phyloP scores from a whole-genome alignment of 2,329 filamentous ascomycete species.

The Verticillium klebahnii region DNA sequence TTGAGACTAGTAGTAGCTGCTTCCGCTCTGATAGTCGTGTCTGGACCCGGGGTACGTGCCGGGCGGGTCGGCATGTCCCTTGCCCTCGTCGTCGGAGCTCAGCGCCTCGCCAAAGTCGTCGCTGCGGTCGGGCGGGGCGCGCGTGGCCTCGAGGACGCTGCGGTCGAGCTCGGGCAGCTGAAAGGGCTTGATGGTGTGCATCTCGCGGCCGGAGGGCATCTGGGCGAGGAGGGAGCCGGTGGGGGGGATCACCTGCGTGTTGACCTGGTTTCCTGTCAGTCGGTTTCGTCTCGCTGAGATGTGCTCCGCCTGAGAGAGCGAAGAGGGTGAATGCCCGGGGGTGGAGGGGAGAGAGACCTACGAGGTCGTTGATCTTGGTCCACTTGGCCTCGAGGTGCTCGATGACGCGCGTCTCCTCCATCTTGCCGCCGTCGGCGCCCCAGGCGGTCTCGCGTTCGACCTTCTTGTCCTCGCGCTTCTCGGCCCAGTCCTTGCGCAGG shows the following conservation, averaged over 20 bases:
- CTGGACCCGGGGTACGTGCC: conserved; percentile 48
- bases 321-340: background rate
- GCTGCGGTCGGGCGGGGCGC: conserved; percentile 42
- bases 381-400: conserved; percentile 87
- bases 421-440: conserved; percentile 78
- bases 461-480: conserved; percentile 73
- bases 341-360: conserved; percentile 34
- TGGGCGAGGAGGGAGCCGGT: conserved; percentile 66
- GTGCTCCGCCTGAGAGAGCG: background rate
- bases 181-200: conserved; percentile 68
- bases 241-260: conserved; percentile 72
- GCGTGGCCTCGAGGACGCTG: conserved; percentile 59
- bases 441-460: conserved; percentile 69
- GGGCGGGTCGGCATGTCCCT: conserved; percentile 24
- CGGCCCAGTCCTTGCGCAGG: conserved; percentile 69
- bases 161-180: conserved; percentile 60
- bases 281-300: background rate
- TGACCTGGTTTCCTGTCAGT: conserved; percentile 50
- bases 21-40: conserved; percentile 32
- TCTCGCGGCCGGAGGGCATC: conserved; percentile 85
- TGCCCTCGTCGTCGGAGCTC: conserved; percentile 33
- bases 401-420: conserved; percentile 81
- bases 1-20: conserved; percentile 29
- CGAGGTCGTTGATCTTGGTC: conserved; percentile 89
- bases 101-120: conserved; percentile 26